phyloP scores from a whole-genome alignment of 768 basidiomycete genomes.

The Boletus rex-veris region DNA sequence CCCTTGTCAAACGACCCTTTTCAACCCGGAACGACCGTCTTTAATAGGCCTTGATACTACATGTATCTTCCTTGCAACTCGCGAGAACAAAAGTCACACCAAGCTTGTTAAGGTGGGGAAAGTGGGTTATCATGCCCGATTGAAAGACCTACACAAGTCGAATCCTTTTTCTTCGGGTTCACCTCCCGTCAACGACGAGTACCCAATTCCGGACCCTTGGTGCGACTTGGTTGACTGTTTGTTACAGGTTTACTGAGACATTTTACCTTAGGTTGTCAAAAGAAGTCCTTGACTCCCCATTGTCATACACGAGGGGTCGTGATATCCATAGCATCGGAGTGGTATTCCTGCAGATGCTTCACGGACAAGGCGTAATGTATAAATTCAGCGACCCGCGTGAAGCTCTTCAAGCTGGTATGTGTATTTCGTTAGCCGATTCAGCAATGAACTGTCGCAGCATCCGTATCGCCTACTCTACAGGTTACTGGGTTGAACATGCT shows the following conservation, averaged over 20 bases:
- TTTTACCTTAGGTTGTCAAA: constrained; percentile 56
- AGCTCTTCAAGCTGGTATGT: constrained; percentile 54
- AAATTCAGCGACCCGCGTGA: constrained; percentile 52
- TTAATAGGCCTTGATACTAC: constrained; percentile 52
- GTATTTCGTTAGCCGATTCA: background rate
- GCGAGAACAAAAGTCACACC: constrained; percentile 47
- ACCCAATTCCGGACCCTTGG: constrained; percentile 30
- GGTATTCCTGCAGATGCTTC: constrained; percentile 78
- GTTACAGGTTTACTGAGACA: background rate
- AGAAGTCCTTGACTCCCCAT: constrained; percentile 74
- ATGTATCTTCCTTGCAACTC: constrained; percentile 57
- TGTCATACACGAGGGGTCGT: constrained; percentile 71
- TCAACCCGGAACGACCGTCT: background rate
- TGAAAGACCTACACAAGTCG: constrained; percentile 81
- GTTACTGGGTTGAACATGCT: constrained; percentile 59
- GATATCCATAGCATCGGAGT: constrained; percentile 84
- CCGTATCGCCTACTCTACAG: constrained; percentile 50
- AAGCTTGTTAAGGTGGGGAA: constrained; percentile 75
- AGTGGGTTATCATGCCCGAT: constrained; percentile 63
- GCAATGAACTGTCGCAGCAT: constrained; percentile 35
- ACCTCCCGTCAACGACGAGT: constrained; percentile 14
- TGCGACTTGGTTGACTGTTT: background rate
- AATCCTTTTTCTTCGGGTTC: constrained; percentile 59
- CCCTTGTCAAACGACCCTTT: background rate
- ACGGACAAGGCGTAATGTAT: constrained; percentile 66